A percentile compares a stretch with the other conserved stretches of the same genome.
phyloP scores from a whole-genome alignment of 305 asterid species.

The Rubia peregrina region DNA sequence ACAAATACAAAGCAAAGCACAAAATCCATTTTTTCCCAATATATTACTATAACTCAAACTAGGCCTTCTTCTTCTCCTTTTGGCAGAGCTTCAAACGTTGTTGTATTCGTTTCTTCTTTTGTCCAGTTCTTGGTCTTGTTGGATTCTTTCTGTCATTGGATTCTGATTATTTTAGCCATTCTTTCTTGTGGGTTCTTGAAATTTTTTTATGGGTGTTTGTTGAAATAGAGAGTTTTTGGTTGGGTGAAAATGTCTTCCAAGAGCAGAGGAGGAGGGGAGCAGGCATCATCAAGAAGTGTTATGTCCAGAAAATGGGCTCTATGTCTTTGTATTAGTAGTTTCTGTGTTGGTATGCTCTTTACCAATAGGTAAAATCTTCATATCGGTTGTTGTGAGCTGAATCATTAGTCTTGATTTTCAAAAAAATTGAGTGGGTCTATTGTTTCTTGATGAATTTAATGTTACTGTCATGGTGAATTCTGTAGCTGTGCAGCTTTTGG shows the following conservation, averaged over 20 bases:
- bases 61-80: constrained; percentile 24
- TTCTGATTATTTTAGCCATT: constrained; percentile 18
- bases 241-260: constrained; percentile 34
- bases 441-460: constrained; percentile 4
- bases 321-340: constrained; percentile 66
- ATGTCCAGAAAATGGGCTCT: constrained; percentile 55
- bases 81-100: constrained; percentile 1
- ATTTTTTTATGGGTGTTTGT: constrained; percentile 18
- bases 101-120: background rate
- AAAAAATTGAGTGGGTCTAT: background rate
- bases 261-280: constrained; percentile 56
- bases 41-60: constrained; percentile 13
- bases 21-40: constrained; percentile 21
- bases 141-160: background rate
- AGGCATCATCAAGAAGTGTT: constrained; percentile 35
- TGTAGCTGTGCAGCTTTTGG: background rate
- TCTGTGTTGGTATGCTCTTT: constrained; percentile 68
- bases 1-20: constrained; percentile 34
- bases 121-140: constrained; percentile 9
- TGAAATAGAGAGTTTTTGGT: background rate
- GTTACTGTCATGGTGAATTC: background rate
- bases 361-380: constrained; percentile 50
- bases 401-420: background rate
- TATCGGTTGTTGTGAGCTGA: background rate
- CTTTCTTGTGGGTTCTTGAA: background rate